Evolutionary conservation across 1,284 basidiomycete genomes (phyloP).

Genomic region (Naganishia sp.): DNA sequence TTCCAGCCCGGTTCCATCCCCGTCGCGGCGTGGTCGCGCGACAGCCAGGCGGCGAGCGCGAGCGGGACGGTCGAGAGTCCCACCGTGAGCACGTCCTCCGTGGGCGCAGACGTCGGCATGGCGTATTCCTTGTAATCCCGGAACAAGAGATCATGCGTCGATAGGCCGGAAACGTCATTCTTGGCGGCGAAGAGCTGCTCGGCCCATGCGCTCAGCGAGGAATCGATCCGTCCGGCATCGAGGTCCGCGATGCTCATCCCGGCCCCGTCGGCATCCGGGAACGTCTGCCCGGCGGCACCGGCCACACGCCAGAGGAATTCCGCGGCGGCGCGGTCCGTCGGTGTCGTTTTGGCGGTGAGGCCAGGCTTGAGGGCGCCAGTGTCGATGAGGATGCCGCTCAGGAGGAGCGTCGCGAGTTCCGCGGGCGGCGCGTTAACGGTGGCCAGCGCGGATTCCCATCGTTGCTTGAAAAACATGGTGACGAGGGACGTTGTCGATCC

Average conservation of each 20-base stretch:
- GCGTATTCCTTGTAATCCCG: constrained; percentile 91
- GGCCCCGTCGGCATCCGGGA: background rate
- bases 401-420: constrained; percentile 73
- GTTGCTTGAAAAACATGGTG: constrained; percentile 58
- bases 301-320: constrained; percentile 58
- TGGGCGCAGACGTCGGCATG: constrained; percentile 56
- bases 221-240: constrained; percentile 32
- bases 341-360: constrained; percentile 68
- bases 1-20: constrained; percentile 53
- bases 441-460: constrained; percentile 28
- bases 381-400: constrained; percentile 78
- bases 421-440: constrained; percentile 40
- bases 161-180: constrained; percentile 66
- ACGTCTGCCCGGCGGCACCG: background rate
- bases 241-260: constrained; percentile 9
- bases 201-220: constrained; percentile 55
- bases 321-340: constrained; percentile 64
- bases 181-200: constrained; percentile 65
- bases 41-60: constrained; percentile 61
- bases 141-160: constrained; percentile 72
- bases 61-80: constrained; percentile 81
- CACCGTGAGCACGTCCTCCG: constrained; percentile 47
- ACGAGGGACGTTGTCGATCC: constrained; percentile 83
- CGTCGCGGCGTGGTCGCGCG: constrained; percentile 39
- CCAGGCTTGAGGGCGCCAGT: constrained; percentile 69